A percentile compares a stretch with the other conserved stretches of the same genome.
Evolutionary conservation across 2,329 filamentous ascomycete genomes (phyloP).

Genomic region (Leptoxyphium fumago): DNA sequence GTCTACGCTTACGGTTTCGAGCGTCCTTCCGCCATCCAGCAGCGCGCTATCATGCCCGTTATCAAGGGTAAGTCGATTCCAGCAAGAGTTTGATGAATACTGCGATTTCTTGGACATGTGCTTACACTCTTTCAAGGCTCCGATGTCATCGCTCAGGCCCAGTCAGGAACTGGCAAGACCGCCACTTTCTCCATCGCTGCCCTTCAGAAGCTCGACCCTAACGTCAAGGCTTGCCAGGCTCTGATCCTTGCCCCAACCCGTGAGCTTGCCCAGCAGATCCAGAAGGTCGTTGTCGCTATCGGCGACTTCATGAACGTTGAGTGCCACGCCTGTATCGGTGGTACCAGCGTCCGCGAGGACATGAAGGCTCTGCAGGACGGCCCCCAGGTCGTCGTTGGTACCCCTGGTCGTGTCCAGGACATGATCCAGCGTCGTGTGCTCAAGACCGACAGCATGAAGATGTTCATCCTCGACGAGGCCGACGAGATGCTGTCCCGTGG

Average conservation of each 20-base stretch:
- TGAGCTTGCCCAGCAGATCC: conserved; percentile 97
- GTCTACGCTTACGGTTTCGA: conserved; percentile 99
- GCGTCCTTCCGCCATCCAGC: conserved; percentile 98
- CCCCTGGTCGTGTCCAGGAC: conserved; percentile 94
- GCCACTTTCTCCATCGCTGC: conserved; percentile 99
- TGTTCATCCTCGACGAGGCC: conserved; percentile 98
- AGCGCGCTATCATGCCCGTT: conserved; percentile 99
- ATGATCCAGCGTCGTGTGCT: conserved; percentile 98
- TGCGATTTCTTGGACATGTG: background rate
- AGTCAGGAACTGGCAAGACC: conserved; percentile 99
- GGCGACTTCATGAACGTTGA: conserved; percentile 99
- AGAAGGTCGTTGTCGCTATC: conserved; percentile 97
- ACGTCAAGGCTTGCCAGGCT: conserved; percentile 92
- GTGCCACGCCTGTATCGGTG: conserved; percentile 98
- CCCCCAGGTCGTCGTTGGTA: conserved; percentile 93
- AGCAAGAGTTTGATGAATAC: background rate
- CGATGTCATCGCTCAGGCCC: conserved; percentile 98
- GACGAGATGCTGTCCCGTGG: conserved; percentile 99
- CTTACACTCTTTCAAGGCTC: conserved; percentile 44
- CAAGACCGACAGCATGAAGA: conserved; percentile 97
- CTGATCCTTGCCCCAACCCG: conserved; percentile 95
- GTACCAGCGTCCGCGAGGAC: conserved; percentile 94
- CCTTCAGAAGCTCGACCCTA: conserved; percentile 95
- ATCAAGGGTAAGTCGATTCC: conserved; percentile 68
- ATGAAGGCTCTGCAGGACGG: conserved; percentile 96